These are phyloP conservation scores for Begonia fuchsioides DNA, from an alignment of 306 rosid genomes.

Conservation along the genomic window DNA sequence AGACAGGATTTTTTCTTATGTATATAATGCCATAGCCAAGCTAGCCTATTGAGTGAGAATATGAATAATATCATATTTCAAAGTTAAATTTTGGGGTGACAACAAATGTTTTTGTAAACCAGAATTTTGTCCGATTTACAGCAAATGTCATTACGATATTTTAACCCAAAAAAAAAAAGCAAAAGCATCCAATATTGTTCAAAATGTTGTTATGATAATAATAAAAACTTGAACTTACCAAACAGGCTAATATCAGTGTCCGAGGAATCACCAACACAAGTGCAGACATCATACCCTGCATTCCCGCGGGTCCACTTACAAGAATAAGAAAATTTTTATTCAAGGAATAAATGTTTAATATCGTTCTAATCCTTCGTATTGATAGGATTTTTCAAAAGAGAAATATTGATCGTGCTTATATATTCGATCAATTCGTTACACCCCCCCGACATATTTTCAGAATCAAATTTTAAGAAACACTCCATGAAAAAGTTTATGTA, in stretches of 20 bases:
- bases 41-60: conserved; percentile 5
- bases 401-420: no score
- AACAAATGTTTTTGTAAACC: neutral
- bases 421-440: no score
- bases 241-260: conserved; percentile 35
- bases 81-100: neutral
- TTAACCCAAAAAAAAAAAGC: neutral
- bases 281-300: conserved; percentile 80
- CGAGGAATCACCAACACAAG: conserved; percentile 43
- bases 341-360: neutral
- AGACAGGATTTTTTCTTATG: no score
- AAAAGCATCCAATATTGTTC: no score
- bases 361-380: neutral
- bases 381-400: no score
- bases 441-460: no score
- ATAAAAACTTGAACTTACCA: conserved; percentile 28
- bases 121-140: neutral
- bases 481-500: no score
- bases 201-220: no score
- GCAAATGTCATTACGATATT: neutral
- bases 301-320: conserved; percentile 18
- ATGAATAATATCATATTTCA: conserved; percentile 3
- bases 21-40: conserved; percentile 7
- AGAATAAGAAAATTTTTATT: conserved; percentile 8
- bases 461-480: no score